These are phyloP conservation scores for Sporothrix mexicana DNA, from an alignment of 2,329 filamentous ascomycete species.

Conservation along the genomic window DNA sequence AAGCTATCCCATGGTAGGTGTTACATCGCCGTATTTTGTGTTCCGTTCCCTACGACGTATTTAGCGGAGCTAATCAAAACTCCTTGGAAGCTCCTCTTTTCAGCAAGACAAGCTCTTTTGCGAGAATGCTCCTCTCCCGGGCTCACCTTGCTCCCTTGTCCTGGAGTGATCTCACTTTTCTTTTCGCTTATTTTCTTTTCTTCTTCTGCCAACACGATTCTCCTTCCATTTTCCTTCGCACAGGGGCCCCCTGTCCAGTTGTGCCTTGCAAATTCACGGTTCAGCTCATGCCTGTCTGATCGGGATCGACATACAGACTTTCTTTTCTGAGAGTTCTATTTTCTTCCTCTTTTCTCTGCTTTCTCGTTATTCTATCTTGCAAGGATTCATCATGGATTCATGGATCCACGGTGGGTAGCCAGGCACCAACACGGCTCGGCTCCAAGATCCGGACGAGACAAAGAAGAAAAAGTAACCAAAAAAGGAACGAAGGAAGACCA, in stretches of 20 bases:
- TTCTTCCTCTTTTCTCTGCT: neutral
- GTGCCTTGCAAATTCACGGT: neutral
- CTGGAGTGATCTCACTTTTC: neutral
- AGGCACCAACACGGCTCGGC: conserved; percentile 12
- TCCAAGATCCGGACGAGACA: neutral
- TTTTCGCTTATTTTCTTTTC: neutral
- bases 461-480: conserved; percentile 1
- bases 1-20: neutral
- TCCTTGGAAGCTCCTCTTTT: neutral
- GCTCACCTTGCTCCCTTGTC: neutral
- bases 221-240: neutral
- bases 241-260: neutral
- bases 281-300: conserved; percentile 17
- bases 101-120: neutral
- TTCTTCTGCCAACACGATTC: neutral
- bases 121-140: neutral
- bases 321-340: neutral
- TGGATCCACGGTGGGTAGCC: neutral
- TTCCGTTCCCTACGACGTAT: neutral
- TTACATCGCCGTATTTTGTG: neutral
- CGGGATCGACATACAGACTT: conserved; percentile 17
- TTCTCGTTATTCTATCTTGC: neutral
- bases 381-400: neutral
- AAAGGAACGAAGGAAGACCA: neutral
- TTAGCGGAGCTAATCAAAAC: neutral